Conservation (phyloP, 345 rosid species). For the Aurinia saxatilis region DNA sequence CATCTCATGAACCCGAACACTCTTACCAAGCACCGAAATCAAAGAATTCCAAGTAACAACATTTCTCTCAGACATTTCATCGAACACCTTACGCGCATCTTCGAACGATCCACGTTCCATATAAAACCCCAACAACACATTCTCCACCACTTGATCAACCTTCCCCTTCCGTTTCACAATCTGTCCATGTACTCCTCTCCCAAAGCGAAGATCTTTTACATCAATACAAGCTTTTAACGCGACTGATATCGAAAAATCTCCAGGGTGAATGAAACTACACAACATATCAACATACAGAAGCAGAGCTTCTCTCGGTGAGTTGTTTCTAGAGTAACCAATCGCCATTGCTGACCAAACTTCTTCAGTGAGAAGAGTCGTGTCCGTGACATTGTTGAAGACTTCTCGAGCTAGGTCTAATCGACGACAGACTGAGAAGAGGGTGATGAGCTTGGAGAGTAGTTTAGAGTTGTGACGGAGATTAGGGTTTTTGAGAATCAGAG, state of each 20-base stretch:
- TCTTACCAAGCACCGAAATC: constrained; percentile 20
- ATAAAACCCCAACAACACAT: constrained; percentile 26
- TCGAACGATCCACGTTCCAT: constrained; percentile 20
- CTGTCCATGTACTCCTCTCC: constrained; percentile 40
- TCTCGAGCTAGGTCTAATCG: constrained; percentile 31
- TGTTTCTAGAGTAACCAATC: constrained; percentile 39
- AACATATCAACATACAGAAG: constrained; percentile 30
- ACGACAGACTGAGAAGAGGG: constrained; percentile 43
- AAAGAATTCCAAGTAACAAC: constrained; percentile 30
- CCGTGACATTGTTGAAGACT: constrained; percentile 26
- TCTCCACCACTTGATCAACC: constrained; percentile 43
- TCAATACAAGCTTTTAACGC: constrained; percentile 38
- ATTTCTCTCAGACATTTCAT: constrained; percentile 29
- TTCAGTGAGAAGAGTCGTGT: constrained; percentile 15
- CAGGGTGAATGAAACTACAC: constrained; percentile 25
- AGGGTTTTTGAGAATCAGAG: constrained; percentile 20
- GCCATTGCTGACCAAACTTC: constrained; percentile 47
- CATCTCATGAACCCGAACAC: constrained; percentile 18
- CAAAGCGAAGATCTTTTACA: constrained; percentile 21
- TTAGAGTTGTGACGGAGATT: constrained; percentile 24
- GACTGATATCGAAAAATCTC: constrained; percentile 38
- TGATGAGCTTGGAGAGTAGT: constrained; percentile 36
- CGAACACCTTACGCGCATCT: constrained; percentile 35
- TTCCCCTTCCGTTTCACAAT: constrained; percentile 31
- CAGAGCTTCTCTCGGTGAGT: constrained; percentile 31